Conservation (phyloP, 768 basidiomycete species). For the Postia placenta region DNA sequence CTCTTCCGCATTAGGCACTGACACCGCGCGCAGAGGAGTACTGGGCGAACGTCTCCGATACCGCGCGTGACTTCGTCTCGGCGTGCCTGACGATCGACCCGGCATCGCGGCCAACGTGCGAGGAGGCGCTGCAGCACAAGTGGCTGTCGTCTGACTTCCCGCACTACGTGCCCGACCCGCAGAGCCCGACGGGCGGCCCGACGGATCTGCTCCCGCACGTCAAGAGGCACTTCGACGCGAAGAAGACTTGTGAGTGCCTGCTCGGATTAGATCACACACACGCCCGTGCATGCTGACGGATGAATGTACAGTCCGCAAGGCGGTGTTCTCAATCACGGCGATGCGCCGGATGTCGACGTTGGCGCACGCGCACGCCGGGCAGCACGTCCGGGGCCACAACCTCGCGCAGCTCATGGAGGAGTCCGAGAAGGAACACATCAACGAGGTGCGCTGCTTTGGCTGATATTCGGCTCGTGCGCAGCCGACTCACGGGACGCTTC, state of each 20-base stretch:
- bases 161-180: constrained; percentile 64
- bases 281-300: constrained; percentile 3
- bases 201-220: constrained; percentile 84
- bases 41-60: constrained; percentile 78
- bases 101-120: constrained; percentile 69
- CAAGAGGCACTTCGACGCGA: constrained; percentile 86
- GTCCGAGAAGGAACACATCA: constrained; percentile 51
- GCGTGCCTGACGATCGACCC: constrained; percentile 86
- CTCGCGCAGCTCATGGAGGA: constrained; percentile 73
- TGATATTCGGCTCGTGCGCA: neutral
- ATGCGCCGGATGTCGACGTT: constrained; percentile 72
- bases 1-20: neutral
- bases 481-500: neutral
- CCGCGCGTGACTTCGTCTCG: constrained; percentile 79
- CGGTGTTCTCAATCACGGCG: constrained; percentile 81
- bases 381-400: constrained; percentile 45
- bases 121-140: constrained; percentile 64
- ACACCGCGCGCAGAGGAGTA: constrained; percentile 52
- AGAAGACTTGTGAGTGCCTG: constrained; percentile 68
- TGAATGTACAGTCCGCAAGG: constrained; percentile 69
- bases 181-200: constrained; percentile 50
- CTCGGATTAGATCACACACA: too few relatives aligned
- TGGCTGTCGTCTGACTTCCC: constrained; percentile 72
- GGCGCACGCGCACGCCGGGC: constrained; percentile 33
- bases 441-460: constrained; percentile 15